Evolutionary conservation across 768 basidiomycete genomes (phyloP).

Genomic region (Naganishia vaughanmartiniae): DNA sequence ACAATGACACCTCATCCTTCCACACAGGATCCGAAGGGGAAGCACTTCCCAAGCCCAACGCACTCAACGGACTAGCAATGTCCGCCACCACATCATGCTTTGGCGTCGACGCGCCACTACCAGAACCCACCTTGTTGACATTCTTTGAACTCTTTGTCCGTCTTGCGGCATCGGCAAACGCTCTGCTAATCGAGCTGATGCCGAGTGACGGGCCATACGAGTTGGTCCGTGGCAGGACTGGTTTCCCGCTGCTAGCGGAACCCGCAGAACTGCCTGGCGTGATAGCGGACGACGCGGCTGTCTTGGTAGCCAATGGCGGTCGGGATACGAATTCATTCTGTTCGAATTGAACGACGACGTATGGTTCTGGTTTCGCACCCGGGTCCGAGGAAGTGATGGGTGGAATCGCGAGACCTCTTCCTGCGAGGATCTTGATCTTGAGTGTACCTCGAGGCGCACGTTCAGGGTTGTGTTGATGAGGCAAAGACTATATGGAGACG

Average conservation of each 20-base stretch:
- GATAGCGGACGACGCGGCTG: background rate
- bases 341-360: conserved; percentile 97
- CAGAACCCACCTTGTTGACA: background rate
- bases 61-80: background rate
- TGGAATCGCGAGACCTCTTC: conserved; percentile 72
- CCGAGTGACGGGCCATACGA: conserved; percentile 41
- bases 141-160: conserved; percentile 36
- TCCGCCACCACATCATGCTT: background rate
- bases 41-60: conserved; percentile 9
- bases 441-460: conserved; percentile 62
- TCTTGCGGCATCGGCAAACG: conserved; percentile 51
- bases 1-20: conserved; percentile 99
- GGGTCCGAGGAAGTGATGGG: conserved; percentile 59
- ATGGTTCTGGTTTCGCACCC: conserved; percentile 53
- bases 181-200: conserved; percentile 47
- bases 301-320: conserved; percentile 34
- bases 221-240: conserved; percentile 26
- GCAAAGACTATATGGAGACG: background rate
- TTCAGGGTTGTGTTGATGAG: conserved; percentile 29
- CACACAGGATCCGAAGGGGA: conserved; percentile 78
- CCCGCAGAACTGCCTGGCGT: background rate
- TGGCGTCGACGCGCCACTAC: conserved; percentile 35
- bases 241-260: conserved; percentile 5
- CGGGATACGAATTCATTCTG: conserved; percentile 96
- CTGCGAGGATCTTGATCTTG: conserved; percentile 92